Evolutionary conservation across 2,329 filamentous ascomycete species (phyloP), one percentile per base, ranked within the genome.

Genomic region (Alternaria sp.): DNA sequence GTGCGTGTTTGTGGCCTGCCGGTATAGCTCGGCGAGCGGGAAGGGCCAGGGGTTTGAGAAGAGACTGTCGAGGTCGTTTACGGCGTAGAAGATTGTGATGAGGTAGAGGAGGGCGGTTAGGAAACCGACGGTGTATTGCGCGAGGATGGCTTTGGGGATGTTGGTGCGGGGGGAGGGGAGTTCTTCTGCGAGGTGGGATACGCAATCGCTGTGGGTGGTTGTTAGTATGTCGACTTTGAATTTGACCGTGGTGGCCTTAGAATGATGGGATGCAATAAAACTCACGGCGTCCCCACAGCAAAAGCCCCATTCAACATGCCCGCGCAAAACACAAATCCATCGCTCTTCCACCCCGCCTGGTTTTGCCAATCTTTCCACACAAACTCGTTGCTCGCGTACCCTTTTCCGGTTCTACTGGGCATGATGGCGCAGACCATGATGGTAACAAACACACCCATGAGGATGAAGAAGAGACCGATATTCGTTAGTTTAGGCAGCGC

Each of bases 301-400:
- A 88, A 92, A 4, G 90, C 90, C 11, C 89, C 90, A 69, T 92
- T 92, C 23, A 91, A 81, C 75, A 91, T 89, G 17, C 89, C 89
- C 1, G 86, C 81, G 25, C 90, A 79, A 66, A 91, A 91, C 3
- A 88, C 88, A n/a, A 91, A 86, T 15, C 88, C 88, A 47, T 87
- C 81, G 56, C 81, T 85, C 1, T 66, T 68, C 67, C 80, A 85
- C 1, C 83, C 83, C 0, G 83, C 82, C 57, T 79, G 72, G 59
- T 85, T 85, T n/a, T 68, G 61, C 79, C 82, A 85, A 6, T 84
- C 79, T 11, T 70, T 74, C 82, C 82, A 85, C 1, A 85, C 83
- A 57, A 83, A 84, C 1, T 66, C 68, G 17, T 75, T 78, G 0
- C 70, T 73, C 6, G 81, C 82, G 62, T 83, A 76, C 3, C 80